Base-by-base conservation (phyloP, 1,284 basidiomycete genomes). In the Omphalotus olearius region DNA sequence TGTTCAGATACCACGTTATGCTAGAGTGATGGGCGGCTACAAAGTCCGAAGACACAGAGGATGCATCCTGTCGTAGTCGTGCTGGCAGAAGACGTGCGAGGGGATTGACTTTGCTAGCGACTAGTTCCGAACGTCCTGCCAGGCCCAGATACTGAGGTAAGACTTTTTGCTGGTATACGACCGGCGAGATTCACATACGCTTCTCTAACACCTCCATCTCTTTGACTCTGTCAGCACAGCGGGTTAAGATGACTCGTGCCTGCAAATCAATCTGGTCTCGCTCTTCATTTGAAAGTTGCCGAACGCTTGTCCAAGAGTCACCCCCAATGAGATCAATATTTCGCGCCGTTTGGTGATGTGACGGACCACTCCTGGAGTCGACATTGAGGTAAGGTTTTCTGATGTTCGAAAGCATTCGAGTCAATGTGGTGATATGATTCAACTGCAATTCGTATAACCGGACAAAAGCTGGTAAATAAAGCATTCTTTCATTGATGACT, bases 201-300 rank as follows among this genome's bases (percentile, higher is more conserved):
- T 88, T 88, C 69, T 96, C 93, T 13, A 92, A 71, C 18, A 74
- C 73, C 64, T 96, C 93, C 75, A 96, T 85, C 68, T 88, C 83
- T 63, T 83, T 85, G 18, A 96, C 87, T 56, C 89, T 77, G 56
- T 93, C 87, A 14, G 92, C 82, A 66, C 90, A 93, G 51, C 85
- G 82, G 48, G 83, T 82, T 52, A 96, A 73, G 47, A 93, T 85
- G 53, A 91, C 77, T 56, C 88, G 84, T 25, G 91, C 86, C 65
- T 94, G 91, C 57, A 93, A 73, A 72, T 96, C 93, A 55, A 96
- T 88, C 67, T 94, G 89, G 69, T 95, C 92, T 48, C 93, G 75
- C 66, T 96, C 91, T 56, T 88, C 82, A 60, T 95, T 92, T 20
- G 81, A 83, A 13, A 96, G 76, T 62, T 85, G 74, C 54, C 81